A percentile compares a stretch with the other conserved stretches of the same genome.
Conservation (phyloP, 2,329 filamentous ascomycete genomes). For the Fusarium lateritium region DNA sequence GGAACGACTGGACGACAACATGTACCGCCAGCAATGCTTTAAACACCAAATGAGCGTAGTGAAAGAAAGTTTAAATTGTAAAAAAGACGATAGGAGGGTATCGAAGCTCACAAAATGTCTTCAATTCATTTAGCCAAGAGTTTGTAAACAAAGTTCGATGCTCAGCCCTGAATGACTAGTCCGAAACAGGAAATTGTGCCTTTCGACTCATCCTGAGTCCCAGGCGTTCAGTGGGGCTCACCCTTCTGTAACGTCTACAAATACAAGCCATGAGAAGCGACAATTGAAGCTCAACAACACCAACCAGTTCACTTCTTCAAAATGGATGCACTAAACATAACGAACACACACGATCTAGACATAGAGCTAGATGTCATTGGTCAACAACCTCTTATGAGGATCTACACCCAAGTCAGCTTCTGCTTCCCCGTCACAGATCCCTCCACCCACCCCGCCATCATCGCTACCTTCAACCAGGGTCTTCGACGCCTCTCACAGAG, state of each 20-base stretch:
- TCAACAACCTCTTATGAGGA: constrained; percentile 57
- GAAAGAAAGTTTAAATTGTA: no score
- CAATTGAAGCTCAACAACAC: background rate
- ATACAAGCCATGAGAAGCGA: background rate
- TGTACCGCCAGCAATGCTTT: no score
- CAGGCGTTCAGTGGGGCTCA: background rate
- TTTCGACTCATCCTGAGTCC: constrained; percentile 23
- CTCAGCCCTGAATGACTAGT: background rate
- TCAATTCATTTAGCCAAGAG: no score
- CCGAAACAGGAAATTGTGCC: background rate
- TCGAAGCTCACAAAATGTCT: no score
- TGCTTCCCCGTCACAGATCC: constrained; percentile 54
- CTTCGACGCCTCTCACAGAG: constrained; percentile 55
- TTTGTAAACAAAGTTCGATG: no score
- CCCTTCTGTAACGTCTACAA: background rate
- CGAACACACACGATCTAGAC: constrained; percentile 17
- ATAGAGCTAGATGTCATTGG: constrained; percentile 59
- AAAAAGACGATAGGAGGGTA: no score
- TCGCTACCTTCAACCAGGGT: constrained; percentile 53
- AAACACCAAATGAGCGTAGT: no score
- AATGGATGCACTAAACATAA: constrained; percentile 13
- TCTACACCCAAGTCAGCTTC: constrained; percentile 64
- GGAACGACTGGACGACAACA: no score
- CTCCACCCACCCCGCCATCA: constrained; percentile 44
- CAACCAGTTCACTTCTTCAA: background rate